Evolutionary conservation across 495 filamentous ascomycete genomes (phyloP).

Genomic region (Trichoderma orchidacearum): DNA sequence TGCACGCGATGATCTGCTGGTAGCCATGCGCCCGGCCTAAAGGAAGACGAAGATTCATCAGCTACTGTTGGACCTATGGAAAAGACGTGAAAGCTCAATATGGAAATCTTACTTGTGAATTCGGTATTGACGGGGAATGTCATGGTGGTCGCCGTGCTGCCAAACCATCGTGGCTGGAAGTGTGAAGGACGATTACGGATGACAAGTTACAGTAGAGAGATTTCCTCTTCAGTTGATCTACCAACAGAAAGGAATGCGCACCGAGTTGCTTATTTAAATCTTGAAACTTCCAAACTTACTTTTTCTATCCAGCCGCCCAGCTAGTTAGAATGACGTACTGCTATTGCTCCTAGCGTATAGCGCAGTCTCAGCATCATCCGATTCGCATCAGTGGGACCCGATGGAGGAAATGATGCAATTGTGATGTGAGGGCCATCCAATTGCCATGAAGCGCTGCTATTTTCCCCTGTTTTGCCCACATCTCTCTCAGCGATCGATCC

Average conservation of each 20-base stretch:
- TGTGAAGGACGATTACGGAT: not conserved
- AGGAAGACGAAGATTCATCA: not conserved
- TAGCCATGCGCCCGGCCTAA: slow-evolving; percentile 36
- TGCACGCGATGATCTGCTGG: slow-evolving; percentile 38
- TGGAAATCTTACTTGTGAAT: slow-evolving; percentile 21
- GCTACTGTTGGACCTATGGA: not conserved
- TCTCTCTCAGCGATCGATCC: not conserved
- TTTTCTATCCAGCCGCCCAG: not conserved
- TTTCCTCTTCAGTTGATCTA: no score
- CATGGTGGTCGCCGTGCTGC: slow-evolving; percentile 27
- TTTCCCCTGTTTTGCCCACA: no score
- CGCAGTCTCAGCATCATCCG: not conserved
- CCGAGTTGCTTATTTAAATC: not conserved
- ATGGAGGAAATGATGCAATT: not conserved
- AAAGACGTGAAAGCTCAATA: not conserved
- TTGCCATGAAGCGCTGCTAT: not conserved
- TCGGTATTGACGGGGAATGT: slow-evolving; percentile 29
- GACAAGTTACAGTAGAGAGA: not conserved
- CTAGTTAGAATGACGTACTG: no score
- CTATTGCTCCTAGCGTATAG: no score
- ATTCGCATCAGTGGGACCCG: not conserved
- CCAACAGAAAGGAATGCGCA: no score
- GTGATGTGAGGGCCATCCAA: not conserved
- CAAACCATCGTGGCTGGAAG: slow-evolving; percentile 21
- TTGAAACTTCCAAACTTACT: not conserved